Evolutionary conservation across 768 basidiomycete genomes (phyloP), one percentile per base, ranked within the genome.

Genomic region (Melanogaster broomeanus): DNA sequence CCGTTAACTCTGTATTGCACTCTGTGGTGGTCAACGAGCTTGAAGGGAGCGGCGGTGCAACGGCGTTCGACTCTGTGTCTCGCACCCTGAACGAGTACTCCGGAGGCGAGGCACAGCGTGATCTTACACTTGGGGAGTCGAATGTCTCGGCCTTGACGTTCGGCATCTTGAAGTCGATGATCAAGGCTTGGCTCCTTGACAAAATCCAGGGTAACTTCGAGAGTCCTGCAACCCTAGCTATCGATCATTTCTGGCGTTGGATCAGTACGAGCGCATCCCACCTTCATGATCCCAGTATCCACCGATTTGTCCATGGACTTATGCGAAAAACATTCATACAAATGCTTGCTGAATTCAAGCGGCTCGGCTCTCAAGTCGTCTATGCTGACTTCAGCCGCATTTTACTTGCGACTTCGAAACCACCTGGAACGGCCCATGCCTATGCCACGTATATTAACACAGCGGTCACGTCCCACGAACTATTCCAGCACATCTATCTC

Each of bases 311-410:
- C 9, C 88, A 95, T 59, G 90, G 93, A 13, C 80, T 98, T 42
- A 99, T 99, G 97, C 85, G 91, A 53, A 98, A 99, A 75, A 94
- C 91, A 0, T 98, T 98, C 73, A 90, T 97, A 50, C 97, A 98
- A 70, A 78, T 99, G 56, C 79, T 98, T 19, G 95, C 96, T 13
- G 97, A 99, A 68, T 95, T 98, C 74, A 93, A 90, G 61, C 83
- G 97, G 16, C 79, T 99, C 2, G 97, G 97, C 1, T 95, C 94
- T 0, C 85, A 90, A 48, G 86, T 98, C 50, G 82, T 98, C 27
- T 93, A 94, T 56, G 96, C 95, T 22, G 93, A 98, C 68, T 94
- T 98, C 68, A 85, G 89, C 53, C 83, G 84, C 10, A 85, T 99
- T 58, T 76, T 97, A 39, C 83, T 99, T 31, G 85, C 95, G 12